phyloP scores from a whole-genome alignment of 768 basidiomycete genomes.

The Russula compacta region DNA sequence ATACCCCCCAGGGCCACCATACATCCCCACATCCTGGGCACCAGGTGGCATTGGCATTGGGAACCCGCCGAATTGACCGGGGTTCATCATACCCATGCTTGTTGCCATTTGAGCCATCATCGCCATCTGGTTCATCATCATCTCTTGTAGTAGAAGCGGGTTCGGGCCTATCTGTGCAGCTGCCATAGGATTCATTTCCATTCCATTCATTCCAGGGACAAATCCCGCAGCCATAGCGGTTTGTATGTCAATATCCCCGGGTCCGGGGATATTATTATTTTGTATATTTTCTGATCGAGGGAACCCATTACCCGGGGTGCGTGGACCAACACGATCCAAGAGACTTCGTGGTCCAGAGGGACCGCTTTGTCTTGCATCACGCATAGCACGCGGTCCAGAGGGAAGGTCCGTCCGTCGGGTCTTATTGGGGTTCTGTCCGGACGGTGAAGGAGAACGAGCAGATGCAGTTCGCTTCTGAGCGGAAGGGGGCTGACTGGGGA shows the following conservation, averaged over 20 bases:
- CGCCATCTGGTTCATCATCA: constrained; percentile 89
- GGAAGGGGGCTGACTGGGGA: constrained; percentile 16
- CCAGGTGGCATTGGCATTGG: constrained; percentile 55
- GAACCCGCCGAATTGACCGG: constrained; percentile 53
- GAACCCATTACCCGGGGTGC: background rate
- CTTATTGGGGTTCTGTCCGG: constrained; percentile 41
- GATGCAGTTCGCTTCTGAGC: constrained; percentile 24
- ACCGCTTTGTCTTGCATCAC: constrained; percentile 27
- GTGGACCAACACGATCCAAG: constrained; percentile 64
- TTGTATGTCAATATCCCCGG: constrained; percentile 40
- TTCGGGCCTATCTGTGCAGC: constrained; percentile 41
- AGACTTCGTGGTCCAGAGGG: constrained; percentile 49
- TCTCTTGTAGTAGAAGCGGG: constrained; percentile 72
- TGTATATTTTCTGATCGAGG: constrained; percentile 54
- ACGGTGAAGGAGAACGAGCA: constrained; percentile 23
- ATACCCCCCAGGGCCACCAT: constrained; percentile 23
- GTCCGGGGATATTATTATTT: constrained; percentile 60
- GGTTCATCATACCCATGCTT: constrained; percentile 70
- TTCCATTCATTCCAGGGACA: constrained; percentile 30
- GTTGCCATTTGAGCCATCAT: constrained; percentile 90
- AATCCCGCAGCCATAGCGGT: constrained; percentile 35
- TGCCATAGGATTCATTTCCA: constrained; percentile 59
- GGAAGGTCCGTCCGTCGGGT: constrained; percentile 68
- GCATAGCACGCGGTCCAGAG: constrained; percentile 81
- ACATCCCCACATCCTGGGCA: constrained; percentile 41